Percentiles rank a stretch among this genome's conserved stretches.
phyloP scores from a whole-genome alignment of 2,329 filamentous ascomycete species.

The Myriosclerotinia curreyana region DNA sequence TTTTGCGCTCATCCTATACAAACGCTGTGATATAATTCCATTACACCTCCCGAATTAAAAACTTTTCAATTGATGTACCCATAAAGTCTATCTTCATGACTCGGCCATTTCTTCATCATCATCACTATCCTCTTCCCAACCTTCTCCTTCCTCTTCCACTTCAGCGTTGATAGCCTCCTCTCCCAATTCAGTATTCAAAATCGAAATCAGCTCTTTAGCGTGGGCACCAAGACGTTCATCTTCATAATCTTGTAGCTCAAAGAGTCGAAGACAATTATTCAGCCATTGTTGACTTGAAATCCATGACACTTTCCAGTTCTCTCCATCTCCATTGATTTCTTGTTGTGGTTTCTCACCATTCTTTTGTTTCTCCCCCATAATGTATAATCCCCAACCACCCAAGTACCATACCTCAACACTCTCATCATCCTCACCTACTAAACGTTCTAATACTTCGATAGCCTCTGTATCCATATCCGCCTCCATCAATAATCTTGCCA shows the following conservation, averaged over 20 bases:
- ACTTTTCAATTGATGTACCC: background rate
- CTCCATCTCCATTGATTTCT: conserved; percentile 42
- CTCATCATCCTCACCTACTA: conserved; percentile 85
- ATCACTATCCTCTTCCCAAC: conserved; percentile 51
- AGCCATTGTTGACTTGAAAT: conserved; percentile 80
- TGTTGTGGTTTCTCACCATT: conserved; percentile 36
- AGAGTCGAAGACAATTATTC: conserved; percentile 76
- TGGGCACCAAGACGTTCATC: conserved; percentile 76
- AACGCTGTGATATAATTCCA: conserved; percentile 25
- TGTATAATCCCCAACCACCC: conserved; percentile 87
- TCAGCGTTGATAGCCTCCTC: conserved; percentile 57
- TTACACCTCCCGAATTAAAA: background rate
- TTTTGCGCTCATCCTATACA: conserved; percentile 8
- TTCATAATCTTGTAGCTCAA: conserved; percentile 75
- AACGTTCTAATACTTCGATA: conserved; percentile 75
- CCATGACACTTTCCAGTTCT: conserved; percentile 54
- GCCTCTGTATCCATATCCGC: conserved; percentile 82
- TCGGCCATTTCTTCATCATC: conserved; percentile 54
- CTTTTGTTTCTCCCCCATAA: conserved; percentile 69
- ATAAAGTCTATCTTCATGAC: conserved; percentile 38
- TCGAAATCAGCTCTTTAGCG: conserved; percentile 65
- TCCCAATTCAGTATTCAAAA: conserved; percentile 63
- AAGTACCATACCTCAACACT: conserved; percentile 98
- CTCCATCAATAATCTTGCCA: conserved; percentile 85
- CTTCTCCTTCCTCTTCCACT: conserved; percentile 47